Base-by-base conservation (phyloP, 139 green algal species). In the Nannochloris sp. region DNA sequence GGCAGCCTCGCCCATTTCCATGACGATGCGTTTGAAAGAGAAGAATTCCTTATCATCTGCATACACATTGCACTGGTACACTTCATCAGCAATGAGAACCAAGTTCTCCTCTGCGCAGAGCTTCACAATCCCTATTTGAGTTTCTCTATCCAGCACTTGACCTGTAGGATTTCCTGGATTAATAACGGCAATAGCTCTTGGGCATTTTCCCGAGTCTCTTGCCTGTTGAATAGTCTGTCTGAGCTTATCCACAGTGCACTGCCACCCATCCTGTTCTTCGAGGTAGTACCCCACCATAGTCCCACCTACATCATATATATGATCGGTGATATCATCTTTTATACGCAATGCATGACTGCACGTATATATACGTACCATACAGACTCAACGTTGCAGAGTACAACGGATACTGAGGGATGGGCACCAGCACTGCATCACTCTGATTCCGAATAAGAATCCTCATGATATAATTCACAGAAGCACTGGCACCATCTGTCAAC, bases 141-240 rank as follows among this genome's bases (percentile, higher is more conserved):
- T 91, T 8, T 77, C 74, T 37, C 78, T 61, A 16, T 72, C 74
- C 51, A 96, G 76, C 29, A 82, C 79, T 81, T 82, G 71, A 26
- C 82, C 89, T 11, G 91, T 97, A 30, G 91, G 91, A 77, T 97
- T 97, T 64, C 91, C 91, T 0, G 91, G 91, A 72, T 97, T 97
- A 73, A 97, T 97, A 3, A 97, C 80, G 45, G 93, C 89, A 58
- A 97, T 50, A 23, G 72, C 87, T 4, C 89, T 70, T 29, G 85
- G 73, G 50, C 31, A 65, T 61, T 69, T 70, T 5, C 78, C 81
- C 46, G 79, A 62, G 6, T 37, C 44, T 17, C 50, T 29, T 8
- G 75, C 76, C 45, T 75, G 60, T 20, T 63, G 29, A 12, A 82
- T 20, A 44, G 77, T 44, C 51, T 50, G 25, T 57, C 79, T 49